These are phyloP conservation scores for Camillea tinctor DNA, from an alignment of 2,329 filamentous ascomycete genomes.

Conservation along the genomic window DNA sequence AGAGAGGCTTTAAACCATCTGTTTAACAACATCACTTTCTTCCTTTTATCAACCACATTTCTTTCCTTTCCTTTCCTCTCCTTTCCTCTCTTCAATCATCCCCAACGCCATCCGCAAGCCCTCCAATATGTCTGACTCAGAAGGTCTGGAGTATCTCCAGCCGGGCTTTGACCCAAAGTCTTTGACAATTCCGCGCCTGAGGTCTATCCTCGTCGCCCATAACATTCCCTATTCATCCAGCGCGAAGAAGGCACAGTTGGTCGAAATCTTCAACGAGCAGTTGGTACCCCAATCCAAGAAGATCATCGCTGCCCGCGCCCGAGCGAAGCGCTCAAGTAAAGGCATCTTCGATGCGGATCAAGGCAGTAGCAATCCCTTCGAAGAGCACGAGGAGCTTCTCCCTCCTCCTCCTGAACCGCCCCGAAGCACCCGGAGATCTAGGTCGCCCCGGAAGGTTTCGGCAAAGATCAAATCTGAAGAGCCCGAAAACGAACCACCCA, in stretches of 20 bases:
- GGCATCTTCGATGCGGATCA: conserved; percentile 75
- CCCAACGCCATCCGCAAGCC: neutral
- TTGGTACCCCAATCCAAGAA: conserved; percentile 76
- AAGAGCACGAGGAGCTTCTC: conserved; percentile 54
- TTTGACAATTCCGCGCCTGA: conserved; percentile 83
- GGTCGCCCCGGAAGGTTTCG: conserved; percentile 55
- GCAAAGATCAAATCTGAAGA: conserved; percentile 54
- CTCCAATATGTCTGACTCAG: conserved; percentile 59
- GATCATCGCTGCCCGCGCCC: conserved; percentile 70
- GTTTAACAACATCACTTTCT: neutral
- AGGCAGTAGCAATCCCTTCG: conserved; percentile 59
- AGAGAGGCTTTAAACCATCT: neutral
- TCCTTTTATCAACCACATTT: neutral
- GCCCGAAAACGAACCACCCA: conserved; percentile 37
- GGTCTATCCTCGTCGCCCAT: conserved; percentile 88
- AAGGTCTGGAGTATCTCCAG: conserved; percentile 76
- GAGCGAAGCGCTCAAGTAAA: conserved; percentile 80
- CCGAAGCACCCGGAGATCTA: conserved; percentile 50
- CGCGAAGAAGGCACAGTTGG: conserved; percentile 86
- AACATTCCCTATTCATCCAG: conserved; percentile 81
- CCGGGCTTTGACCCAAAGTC: conserved; percentile 80
- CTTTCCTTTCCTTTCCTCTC: too few species aligned
- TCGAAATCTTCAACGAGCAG: conserved; percentile 78
- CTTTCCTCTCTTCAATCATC: neutral
- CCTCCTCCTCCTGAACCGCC: conserved; percentile 40